Evolutionary conservation across 1,284 basidiomycete genomes (phyloP).

Genomic region (Boletus austroedulis): DNA sequence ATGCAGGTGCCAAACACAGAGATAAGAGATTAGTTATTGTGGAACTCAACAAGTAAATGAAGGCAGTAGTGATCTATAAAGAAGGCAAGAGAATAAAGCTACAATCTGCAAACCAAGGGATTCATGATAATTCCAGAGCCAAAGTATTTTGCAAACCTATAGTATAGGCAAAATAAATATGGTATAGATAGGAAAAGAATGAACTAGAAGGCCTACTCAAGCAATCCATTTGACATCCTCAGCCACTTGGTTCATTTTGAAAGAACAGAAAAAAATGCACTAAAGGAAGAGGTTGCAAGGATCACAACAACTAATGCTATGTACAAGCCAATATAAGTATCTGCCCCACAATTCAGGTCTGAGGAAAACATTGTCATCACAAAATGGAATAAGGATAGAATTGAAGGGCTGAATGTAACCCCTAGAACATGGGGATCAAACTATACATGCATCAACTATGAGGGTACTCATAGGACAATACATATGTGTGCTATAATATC

Average conservation of each 20-base stretch:
- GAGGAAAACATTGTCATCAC: constrained; percentile 24
- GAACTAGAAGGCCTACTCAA: constrained; percentile 58
- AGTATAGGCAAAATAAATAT: constrained; percentile 31
- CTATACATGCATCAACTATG: constrained; percentile 30
- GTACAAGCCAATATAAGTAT: constrained; percentile 49
- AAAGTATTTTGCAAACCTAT: constrained; percentile 94
- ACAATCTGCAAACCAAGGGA: constrained; percentile 18
- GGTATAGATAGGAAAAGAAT: neutral
- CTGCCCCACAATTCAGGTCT: constrained; percentile 27
- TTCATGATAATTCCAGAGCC: constrained; percentile 88
- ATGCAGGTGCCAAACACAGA: constrained; percentile 67
- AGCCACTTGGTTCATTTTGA: constrained; percentile 59
- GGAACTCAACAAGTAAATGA: constrained; percentile 82
- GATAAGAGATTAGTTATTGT: constrained; percentile 71
- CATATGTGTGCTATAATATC: constrained; percentile 14
- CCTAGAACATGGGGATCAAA: neutral
- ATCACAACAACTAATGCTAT: constrained; percentile 90
- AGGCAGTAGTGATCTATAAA: constrained; percentile 81
- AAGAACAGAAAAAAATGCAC: constrained; percentile 82
- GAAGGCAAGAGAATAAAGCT: constrained; percentile 4
- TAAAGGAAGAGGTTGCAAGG: constrained; percentile 61
- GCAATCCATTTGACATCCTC: constrained; percentile 61
- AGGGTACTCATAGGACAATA: constrained; percentile 27
- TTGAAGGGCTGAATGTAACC: neutral
- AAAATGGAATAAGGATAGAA: neutral